phyloP scores from a whole-genome alignment of 2,329 filamentous ascomycete species.

The Dichotomopilus funicola region DNA sequence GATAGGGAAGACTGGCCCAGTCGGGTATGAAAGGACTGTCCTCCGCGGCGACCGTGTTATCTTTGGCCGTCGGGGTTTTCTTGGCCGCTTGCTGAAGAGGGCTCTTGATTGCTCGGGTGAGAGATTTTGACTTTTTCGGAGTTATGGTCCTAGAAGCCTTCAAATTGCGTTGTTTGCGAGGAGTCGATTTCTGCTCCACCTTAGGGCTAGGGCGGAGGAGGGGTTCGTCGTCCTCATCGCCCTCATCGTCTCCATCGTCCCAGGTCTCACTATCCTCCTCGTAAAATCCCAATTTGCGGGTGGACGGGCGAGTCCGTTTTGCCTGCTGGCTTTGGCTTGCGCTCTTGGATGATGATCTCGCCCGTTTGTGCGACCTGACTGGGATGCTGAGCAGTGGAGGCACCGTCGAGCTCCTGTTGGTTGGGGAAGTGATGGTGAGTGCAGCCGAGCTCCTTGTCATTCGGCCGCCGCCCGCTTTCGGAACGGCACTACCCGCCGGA shows the following conservation, averaged over 20 bases:
- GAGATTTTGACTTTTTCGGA: constrained; percentile 1
- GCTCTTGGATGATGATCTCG: not conserved
- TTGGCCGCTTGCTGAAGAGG: not conserved
- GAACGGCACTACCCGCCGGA: constrained; percentile 11
- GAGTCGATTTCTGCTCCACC: constrained; percentile 6
- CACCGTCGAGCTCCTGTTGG: not conserved
- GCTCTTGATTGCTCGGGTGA: not conserved
- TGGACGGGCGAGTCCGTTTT: constrained; percentile 18
- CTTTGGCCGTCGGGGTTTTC: not conserved
- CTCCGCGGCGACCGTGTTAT: not conserved
- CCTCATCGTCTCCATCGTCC: constrained; percentile 15
- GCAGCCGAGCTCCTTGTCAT: constrained; percentile 18
- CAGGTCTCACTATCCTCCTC: constrained; percentile 11
- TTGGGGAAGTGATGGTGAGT: not conserved
- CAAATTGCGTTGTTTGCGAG: not conserved
- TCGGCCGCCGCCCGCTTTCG: constrained; percentile 9
- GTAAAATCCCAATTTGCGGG: constrained; percentile 19
- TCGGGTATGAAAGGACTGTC: constrained; percentile 21
- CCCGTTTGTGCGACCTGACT: constrained; percentile 12
- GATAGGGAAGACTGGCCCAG: constrained; percentile 37
- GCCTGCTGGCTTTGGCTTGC: constrained; percentile 1
- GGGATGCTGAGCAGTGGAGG: not conserved
- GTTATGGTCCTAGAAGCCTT: not conserved
- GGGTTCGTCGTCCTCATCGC: constrained; percentile 10
- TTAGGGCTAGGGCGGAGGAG: constrained; percentile 10